Evolutionary conservation across 192 early-diverging fungal species (phyloP), one percentile per base, ranked within the genome.

Genomic region (Thamnidium elegans): DNA sequence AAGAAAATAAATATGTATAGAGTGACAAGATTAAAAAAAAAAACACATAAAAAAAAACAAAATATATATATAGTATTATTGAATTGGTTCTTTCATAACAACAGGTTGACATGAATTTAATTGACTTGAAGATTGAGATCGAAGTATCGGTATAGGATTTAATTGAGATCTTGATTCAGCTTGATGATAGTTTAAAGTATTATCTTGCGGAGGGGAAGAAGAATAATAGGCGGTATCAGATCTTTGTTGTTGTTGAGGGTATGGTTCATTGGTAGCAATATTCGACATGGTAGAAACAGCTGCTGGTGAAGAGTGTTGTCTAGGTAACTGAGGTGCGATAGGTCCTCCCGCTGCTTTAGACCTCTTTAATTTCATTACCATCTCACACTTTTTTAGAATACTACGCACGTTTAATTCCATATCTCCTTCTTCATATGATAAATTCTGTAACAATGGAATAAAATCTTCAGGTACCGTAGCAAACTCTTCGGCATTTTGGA

Each of bases 401-500:
- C 83, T 78, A 60, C 78, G 74, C 14, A 80, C 73, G 0, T 80
- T 83, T 7, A 85, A 62, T 50, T 77, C 81, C 39, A 76, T 75
- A 3, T 74, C 72, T 13, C 75, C 73, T 50, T 74, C 79, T 8
- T 71, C 76, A 50, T 80, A 70, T 15, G 74, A 72, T 51, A 80
- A 72, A 32, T 79, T 79, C 30, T 76, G 72, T 4, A 85, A 61
- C 20, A 85, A 71, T 10, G 81, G 76, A 0, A 74, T 74, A 54
- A 85, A 67, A 65, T 85, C 81, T 62, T 82, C 80, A 4, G 83
- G 83, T 3, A 84, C 81, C 52, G 83, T 80, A 67, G 88, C 87
- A 65, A 90, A 81, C 20, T 77, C 75, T 55, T 87, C 86, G 58
- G 86, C 84, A 60, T 84, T 74, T 62, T 84, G 78, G 63, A 90